Base-by-base conservation (phyloP, 768 basidiomycete genomes). In the Termitomyces sp. region DNA sequence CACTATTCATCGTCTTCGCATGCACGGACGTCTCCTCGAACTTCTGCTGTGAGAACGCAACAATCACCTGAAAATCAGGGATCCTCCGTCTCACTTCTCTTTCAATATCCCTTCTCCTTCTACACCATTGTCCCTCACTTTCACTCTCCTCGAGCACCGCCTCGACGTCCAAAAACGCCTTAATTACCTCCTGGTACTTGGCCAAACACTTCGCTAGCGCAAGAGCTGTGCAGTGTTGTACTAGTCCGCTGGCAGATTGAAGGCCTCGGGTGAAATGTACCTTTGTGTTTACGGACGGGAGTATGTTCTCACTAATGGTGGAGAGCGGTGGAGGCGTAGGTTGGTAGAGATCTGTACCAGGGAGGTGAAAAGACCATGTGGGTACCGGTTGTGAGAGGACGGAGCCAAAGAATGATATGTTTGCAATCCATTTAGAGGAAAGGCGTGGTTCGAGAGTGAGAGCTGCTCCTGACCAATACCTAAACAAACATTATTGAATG, bases 381-480 rank as follows among this genome's bases (percentile, higher is more conserved):
- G 94, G 92, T 2, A 94, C 73, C 0, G 90, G 84, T 0, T 94
- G 79, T 0, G 90, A 87, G 51, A 97, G 78, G 54, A 98, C 80
- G 8, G 79, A 78, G 2, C 88, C 91, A 41, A 92, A 83, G 66
- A 94, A 89, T 5, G 91, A 77, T 62, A 97, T 86, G 57, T 94
- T 96, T 0, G 88, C 83, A 33, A 98, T 86, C 94, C 96, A 98
- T 66, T 87, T 88, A 0, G 90, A 90, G 0, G 91, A 90, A 5
- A 94, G 80, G 3, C 93, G 85, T 0, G 94, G 92, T 64, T 96
- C 93, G 5, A 95, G 77, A 0, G 90, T 88, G 34, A 92, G 72
- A 22, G 34, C 34, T 36, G 34, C 34, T 15, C 34, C 34, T 36
- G 34, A 36, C 34, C 34, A 36, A 13, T 36, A 36, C 15, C 34